Conservation (phyloP, 2,329 filamentous ascomycete species). For the Hymenoscyphus repandus region DNA sequence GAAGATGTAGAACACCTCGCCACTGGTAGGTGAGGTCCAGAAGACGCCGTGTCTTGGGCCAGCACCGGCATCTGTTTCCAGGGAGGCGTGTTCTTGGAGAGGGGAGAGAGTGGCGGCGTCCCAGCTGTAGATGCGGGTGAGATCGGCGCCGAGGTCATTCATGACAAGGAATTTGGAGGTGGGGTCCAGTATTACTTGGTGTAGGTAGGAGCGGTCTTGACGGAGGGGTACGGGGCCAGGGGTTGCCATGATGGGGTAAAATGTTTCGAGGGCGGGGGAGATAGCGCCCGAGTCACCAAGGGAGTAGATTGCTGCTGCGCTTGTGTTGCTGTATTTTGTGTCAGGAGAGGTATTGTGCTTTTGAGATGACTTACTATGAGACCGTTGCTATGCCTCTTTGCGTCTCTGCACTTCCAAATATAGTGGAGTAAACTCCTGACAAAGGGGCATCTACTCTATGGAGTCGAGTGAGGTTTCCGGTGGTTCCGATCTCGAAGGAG, state of each 20-base stretch:
- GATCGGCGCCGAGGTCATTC: conserved; percentile 45
- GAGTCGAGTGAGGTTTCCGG: conserved; percentile 5
- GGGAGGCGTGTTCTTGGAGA: conserved; percentile 31
- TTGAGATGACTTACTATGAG: conserved; percentile 8
- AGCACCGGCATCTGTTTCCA: conserved; percentile 33
- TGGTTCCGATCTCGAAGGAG: conserved; percentile 6
- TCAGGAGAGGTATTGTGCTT: background rate
- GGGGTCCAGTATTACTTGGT: conserved; percentile 45
- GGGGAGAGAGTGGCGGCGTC: conserved; percentile 37
- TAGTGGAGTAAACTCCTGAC: conserved; percentile 3
- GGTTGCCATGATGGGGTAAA: conserved; percentile 6
- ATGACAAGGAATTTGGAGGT: conserved; percentile 41
- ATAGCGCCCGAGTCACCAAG: background rate
- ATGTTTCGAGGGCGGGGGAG: background rate
- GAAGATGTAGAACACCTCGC: conserved; percentile 34
- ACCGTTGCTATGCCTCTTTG: conserved; percentile 11
- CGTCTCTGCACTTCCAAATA: conserved; percentile 4
- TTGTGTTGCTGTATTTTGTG: conserved; percentile 7
- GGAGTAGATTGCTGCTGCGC: conserved; percentile 1
- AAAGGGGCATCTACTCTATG: conserved; percentile 7
- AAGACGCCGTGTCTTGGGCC: conserved; percentile 48
- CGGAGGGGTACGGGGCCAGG: too few species aligned
- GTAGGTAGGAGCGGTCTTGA: too few species aligned
- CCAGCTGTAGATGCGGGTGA: conserved; percentile 38
- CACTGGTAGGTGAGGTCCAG: conserved; percentile 17